phyloP scores from a whole-genome alignment of 495 filamentous ascomycete genomes.

The Aspergillus cavernicola region DNA sequence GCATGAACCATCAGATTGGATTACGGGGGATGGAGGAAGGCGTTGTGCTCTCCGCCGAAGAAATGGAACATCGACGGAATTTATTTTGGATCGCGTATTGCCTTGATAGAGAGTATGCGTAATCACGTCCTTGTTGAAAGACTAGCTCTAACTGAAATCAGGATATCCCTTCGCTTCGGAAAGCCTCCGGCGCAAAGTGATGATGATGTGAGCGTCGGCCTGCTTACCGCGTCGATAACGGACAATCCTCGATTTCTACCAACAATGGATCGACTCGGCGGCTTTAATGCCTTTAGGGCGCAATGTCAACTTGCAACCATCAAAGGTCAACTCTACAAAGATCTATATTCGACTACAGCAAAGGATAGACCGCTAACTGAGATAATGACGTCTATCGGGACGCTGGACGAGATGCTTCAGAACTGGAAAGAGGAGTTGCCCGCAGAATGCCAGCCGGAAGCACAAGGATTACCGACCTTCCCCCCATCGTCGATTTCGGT shows the following conservation, averaged over 20 bases:
- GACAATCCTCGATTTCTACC: constrained; percentile 5
- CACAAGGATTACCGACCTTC: neutral
- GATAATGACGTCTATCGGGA: constrained; percentile 9
- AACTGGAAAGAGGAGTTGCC: constrained; percentile 16
- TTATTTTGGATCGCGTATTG: constrained; percentile 22
- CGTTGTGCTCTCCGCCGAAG: neutral
- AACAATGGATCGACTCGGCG: neutral
- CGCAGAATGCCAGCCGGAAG: constrained; percentile 14
- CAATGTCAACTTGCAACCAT: constrained; percentile 17
- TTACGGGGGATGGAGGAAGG: neutral
- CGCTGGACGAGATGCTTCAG: constrained; percentile 18
- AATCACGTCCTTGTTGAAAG: neutral
- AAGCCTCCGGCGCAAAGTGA: constrained; percentile 14
- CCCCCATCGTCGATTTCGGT: constrained; percentile 1
- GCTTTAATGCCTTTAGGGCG: constrained; percentile 16
- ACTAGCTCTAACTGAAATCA: constrained; percentile 5
- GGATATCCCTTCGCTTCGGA: constrained; percentile 19
- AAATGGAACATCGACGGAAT: constrained; percentile 9
- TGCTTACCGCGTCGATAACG: constrained; percentile 3
- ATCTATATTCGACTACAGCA: constrained; percentile 15
- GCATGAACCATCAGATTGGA: constrained; percentile 14
- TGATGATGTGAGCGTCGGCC: constrained; percentile 12
- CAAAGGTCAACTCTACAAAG: constrained; percentile 15
- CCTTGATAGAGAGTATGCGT: constrained; percentile 19
- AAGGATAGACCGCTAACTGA: constrained; percentile 13